A percentile compares a stretch with the other conserved stretches of the same genome.
Evolutionary conservation across 1,284 basidiomycete genomes (phyloP).

Genomic region (Leccinum subfulvum): DNA sequence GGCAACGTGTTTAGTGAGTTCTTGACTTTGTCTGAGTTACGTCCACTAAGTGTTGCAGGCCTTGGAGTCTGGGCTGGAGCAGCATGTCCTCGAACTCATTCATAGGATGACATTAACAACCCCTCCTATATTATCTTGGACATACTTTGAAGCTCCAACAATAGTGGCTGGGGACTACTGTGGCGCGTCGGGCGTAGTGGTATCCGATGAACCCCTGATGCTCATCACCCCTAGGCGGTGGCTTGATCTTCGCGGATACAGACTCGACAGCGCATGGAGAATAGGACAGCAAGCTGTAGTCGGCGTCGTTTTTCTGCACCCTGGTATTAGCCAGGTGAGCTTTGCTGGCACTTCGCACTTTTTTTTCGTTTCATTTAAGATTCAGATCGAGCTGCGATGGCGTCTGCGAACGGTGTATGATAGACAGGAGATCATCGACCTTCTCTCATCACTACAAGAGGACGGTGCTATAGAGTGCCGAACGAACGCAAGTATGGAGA

Average conservation of each 20-base stretch:
- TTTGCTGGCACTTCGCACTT: not conserved
- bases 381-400: slow-evolving; percentile 65
- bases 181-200: slow-evolving; percentile 56
- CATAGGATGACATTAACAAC: slow-evolving; percentile 45
- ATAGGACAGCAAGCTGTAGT: slow-evolving; percentile 67
- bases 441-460: slow-evolving; percentile 54
- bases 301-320: slow-evolving; percentile 63
- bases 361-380: slow-evolving; percentile 10
- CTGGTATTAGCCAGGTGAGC: slow-evolving; percentile 73
- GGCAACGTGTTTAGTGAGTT: slow-evolving; percentile 47
- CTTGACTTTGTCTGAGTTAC: slow-evolving; percentile 1
- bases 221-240: slow-evolving; percentile 69
- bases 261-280: slow-evolving; percentile 65
- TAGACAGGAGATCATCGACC: slow-evolving; percentile 68
- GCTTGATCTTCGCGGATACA: slow-evolving; percentile 68
- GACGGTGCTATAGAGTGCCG: slow-evolving; percentile 47
- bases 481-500: slow-evolving; percentile 18
- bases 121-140: slow-evolving; percentile 63
- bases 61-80: slow-evolving; percentile 12
- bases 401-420: slow-evolving; percentile 69
- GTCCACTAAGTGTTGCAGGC: slow-evolving; percentile 18
- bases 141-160: slow-evolving; percentile 56
- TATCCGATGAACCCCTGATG: slow-evolving; percentile 45
- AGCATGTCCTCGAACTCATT: slow-evolving; percentile 34
- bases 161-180: slow-evolving; percentile 50